Percentiles rank a stretch among this genome's conserved stretches.
These are phyloP conservation scores for Echria macrotheca DNA, from an alignment of 495 filamentous ascomycete genomes.

Conservation along the genomic window DNA sequence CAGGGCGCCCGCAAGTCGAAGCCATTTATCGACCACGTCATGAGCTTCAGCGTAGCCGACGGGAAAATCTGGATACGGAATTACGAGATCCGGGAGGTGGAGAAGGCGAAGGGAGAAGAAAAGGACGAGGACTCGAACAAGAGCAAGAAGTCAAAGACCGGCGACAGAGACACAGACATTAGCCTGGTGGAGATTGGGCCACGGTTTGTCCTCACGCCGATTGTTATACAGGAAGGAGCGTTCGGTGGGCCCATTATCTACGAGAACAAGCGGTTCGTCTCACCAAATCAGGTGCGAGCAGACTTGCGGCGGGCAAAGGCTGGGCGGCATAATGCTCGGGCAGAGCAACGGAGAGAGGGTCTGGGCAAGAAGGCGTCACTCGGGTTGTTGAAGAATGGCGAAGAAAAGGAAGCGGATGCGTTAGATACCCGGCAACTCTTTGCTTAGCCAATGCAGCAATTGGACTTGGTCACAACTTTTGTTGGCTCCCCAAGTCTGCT, in stretches of 20 bases:
- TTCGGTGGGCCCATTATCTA: constrained; percentile 97
- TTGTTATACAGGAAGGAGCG: constrained; percentile 88
- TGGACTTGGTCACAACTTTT: not conserved
- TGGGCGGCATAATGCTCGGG: constrained; percentile 62
- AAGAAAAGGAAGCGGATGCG: constrained; percentile 55
- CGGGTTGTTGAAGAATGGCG: constrained; percentile 63
- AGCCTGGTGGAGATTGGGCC: constrained; percentile 91
- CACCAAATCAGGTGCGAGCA: constrained; percentile 85
- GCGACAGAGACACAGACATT: constrained; percentile 60
- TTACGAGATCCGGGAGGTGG: constrained; percentile 87
- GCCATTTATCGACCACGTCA: constrained; percentile 92
- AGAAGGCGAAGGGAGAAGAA: constrained; percentile 46
- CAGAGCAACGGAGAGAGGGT: constrained; percentile 66
- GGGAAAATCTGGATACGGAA: constrained; percentile 95
- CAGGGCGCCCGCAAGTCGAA: constrained; percentile 82
- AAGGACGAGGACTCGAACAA: constrained; percentile 28
- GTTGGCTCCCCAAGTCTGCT: too few relatives aligned
- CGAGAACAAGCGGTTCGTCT: constrained; percentile 97
- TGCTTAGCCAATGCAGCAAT: constrained; percentile 45
- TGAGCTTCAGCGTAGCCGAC: constrained; percentile 86
- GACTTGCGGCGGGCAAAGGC: constrained; percentile 73
- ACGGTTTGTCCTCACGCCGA: constrained; percentile 90
- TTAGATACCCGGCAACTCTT: constrained; percentile 81
- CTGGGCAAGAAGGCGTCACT: constrained; percentile 69
- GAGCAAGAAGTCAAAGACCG: constrained; percentile 29